Conservation (phyloP, 1,284 basidiomycete species). For the Puccinia coronata region DNA sequence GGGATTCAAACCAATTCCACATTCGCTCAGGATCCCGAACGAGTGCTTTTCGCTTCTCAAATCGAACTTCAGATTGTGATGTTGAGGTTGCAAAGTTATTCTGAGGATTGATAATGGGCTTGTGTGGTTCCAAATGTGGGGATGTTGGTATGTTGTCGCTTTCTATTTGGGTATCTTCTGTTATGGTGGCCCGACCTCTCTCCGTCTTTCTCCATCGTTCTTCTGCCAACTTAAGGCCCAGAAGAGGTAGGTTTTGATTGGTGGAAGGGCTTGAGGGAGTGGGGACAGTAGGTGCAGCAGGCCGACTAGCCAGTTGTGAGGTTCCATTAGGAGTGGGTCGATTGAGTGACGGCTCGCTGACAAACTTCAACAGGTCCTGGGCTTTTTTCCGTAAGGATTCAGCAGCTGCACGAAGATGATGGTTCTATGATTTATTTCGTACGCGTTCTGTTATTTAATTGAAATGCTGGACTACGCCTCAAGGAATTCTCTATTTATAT, state of each 20-base stretch:
- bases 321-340: slow-evolving; percentile 7
- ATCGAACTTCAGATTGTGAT: slow-evolving; percentile 15
- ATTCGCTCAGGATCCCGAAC: slow-evolving; percentile 20
- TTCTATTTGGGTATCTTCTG: slow-evolving; percentile 5
- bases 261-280: slow-evolving; percentile 10
- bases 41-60: slow-evolving; percentile 29
- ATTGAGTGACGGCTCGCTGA: slow-evolving; percentile 32
- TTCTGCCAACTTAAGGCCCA: slow-evolving; percentile 32
- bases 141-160: slow-evolving; percentile 2
- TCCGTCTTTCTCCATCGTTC: slow-evolving; percentile 31
- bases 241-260: neutral
- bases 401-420: slow-evolving; percentile 44
- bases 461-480: neutral
- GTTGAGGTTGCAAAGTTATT: neutral
- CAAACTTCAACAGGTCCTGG: slow-evolving; percentile 42
- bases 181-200: neutral
- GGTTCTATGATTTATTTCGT: slow-evolving; percentile 23
- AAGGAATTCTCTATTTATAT: slow-evolving; percentile 8
- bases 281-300: neutral
- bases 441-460: neutral
- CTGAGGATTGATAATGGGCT: neutral
- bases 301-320: neutral
- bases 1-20: slow-evolving; percentile 32
- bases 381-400: slow-evolving; percentile 41
- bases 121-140: neutral